Conservation (phyloP, 768 basidiomycete species). For the Botryobasidium botryosum region DNA sequence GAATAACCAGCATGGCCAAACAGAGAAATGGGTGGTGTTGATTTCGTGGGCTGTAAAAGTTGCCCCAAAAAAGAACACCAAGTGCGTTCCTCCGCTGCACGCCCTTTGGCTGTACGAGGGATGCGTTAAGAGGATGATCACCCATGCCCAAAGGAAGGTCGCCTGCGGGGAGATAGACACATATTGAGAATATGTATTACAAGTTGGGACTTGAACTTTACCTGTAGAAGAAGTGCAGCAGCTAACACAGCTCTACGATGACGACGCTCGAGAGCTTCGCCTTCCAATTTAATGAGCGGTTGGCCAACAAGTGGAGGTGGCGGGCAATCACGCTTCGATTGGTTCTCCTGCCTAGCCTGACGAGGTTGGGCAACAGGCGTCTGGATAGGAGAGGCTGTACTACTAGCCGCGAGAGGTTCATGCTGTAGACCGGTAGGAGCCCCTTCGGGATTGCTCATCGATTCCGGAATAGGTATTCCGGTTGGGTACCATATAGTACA, state of each 20-base stretch:
- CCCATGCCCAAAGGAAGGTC: too few species aligned
- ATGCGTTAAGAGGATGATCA: background rate
- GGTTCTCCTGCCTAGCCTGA: background rate
- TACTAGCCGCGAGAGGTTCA: too few species aligned
- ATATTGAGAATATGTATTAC: background rate
- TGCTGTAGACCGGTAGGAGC: too few species aligned
- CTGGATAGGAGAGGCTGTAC: background rate
- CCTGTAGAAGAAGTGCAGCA: conserved; percentile 5
- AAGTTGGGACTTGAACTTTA: too few species aligned
- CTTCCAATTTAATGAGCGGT: too few species aligned
- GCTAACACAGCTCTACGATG: too few species aligned
- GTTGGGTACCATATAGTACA: conserved; percentile 9
- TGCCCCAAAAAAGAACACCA: background rate
- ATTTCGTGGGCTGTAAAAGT: background rate
- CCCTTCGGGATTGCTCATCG: too few species aligned
- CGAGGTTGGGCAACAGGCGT: background rate
- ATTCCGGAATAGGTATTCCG: background rate
- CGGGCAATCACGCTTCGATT: conserved; percentile 4
- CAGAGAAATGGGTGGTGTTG: conserved; percentile 1
- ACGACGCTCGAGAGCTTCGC: too few species aligned
- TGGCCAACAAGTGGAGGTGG: too few species aligned
- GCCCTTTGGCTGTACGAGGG: too few species aligned
- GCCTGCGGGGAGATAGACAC: background rate
- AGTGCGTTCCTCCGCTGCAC: too few species aligned
- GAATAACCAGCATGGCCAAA: conserved; percentile 8